Base-by-base conservation (phyloP, 768 basidiomycete genomes). In the Rhodocollybia butyracea region DNA sequence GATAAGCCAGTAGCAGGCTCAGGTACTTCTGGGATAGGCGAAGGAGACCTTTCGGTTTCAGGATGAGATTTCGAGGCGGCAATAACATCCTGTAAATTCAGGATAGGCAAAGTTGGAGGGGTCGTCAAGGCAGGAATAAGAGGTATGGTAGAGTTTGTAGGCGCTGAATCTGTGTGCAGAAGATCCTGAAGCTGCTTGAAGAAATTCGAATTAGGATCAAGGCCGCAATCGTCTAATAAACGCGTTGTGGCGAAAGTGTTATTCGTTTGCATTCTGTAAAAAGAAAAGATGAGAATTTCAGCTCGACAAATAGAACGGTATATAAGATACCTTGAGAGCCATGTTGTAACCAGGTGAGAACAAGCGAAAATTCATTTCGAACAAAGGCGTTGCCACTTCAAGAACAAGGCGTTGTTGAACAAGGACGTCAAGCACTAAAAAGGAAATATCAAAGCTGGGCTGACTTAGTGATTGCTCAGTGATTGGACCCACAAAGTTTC, bases 131-230 rank as follows among this genome's bases (percentile, higher is more conserved):
- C 15, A 26, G 34, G 22, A 40, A 32, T n/a, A n/a, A n/a, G n/a
- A n/a, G 32, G 12, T 17, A 43, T 39, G 27, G 22, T 32, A 40
- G n/a, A 27, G 26, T 30, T 19, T 43, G 38, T 17, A 17, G 36
- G 12, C 32, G 17, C n/a, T 34, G 21, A 5, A 15, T 53, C 26
- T 11, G 27, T 17, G 7, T 17, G 21, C 21, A 42, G 30, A 38
- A 53, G 51, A 4, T 27, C 31, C 27, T 53, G 38, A 11, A 54
- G 43, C 46, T 54, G 53, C 27, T 46, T 43, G 53, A 34, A 54
- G 32, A 54, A 54, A 1, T 27, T 41, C 8, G 51, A 53, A 22
- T 15, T 15, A 39, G 39, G 51, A 53, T 53, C 40, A 15, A 53
- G 31, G 8, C 19, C 22, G n/a, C 3, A 7, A 22, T 13, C 32